Conservation (phyloP, 495 filamentous ascomycete genomes). For the Neurospora sp. region DNA sequence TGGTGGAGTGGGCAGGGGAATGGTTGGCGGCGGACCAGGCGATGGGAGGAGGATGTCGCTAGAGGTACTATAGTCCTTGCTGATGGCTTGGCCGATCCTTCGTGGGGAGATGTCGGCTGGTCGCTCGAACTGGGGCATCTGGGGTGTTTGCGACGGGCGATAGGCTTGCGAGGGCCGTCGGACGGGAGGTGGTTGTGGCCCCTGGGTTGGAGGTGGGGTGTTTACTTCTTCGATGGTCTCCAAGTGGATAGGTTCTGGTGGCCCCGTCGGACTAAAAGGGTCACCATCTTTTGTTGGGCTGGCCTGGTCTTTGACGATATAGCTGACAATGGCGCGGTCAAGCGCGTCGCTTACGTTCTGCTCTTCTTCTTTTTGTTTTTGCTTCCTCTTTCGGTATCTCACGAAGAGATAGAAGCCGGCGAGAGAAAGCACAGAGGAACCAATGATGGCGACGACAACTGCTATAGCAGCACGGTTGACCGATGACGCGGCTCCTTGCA, state of each 20-base stretch:
- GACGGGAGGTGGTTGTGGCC: background rate
- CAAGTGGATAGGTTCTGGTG: background rate
- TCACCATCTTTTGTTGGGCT: background rate
- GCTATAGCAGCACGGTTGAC: slow-evolving; percentile 7
- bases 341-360: slow-evolving; percentile 15
- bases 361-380: slow-evolving; percentile 11
- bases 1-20: background rate
- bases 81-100: background rate
- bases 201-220: background rate
- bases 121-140: background rate
- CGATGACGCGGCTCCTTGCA: background rate
- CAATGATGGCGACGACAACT: slow-evolving; percentile 12
- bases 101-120: background rate
- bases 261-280: background rate
- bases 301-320: slow-evolving; percentile 18
- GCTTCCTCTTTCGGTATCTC: slow-evolving; percentile 9
- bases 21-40: background rate
- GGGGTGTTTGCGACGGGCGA: background rate
- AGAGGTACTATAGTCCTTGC: background rate
- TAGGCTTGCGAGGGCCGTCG: background rate
- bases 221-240: background rate
- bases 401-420: slow-evolving; percentile 13
- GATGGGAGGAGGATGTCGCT: background rate
- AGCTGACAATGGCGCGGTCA: slow-evolving; percentile 21
- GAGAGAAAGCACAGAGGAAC: slow-evolving; percentile 13